Evolutionary conservation across 2,329 filamentous ascomycete genomes (phyloP).

Genomic region (Chalara sp.): DNA sequence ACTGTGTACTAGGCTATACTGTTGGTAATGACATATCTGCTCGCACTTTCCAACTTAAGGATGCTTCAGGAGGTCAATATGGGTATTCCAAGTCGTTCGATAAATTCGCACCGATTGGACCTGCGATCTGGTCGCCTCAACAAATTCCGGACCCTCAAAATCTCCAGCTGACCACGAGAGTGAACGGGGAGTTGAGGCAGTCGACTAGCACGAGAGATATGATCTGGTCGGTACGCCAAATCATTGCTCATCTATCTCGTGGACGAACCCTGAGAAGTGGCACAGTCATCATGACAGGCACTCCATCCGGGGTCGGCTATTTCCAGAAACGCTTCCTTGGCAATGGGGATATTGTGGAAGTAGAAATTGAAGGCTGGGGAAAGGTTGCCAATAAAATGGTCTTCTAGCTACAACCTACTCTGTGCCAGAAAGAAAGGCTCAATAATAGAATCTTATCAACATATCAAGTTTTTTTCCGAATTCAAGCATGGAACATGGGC

Average conservation of each 20-base stretch:
- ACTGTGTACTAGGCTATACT: conserved; percentile 37
- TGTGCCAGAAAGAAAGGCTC: no score
- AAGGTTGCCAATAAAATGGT: neutral
- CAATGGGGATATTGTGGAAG: neutral
- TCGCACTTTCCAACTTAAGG: no score
- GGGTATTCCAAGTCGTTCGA: conserved; percentile 38
- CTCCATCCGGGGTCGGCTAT: neutral
- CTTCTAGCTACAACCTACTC: no score
- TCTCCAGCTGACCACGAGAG: neutral
- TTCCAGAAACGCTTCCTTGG: neutral
- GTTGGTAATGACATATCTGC: conserved; percentile 37
- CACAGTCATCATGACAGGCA: neutral
- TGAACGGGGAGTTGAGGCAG: neutral
- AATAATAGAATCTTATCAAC: no score
- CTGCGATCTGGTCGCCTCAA: conserved; percentile 23
- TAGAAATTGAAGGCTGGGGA: neutral
- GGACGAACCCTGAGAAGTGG: neutral
- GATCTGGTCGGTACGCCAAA: neutral
- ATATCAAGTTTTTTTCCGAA: no score
- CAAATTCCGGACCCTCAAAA: neutral
- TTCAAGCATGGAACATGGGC: no score
- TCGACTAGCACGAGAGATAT: neutral
- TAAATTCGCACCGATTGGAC: conserved; percentile 35
- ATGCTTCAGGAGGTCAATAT: conserved; percentile 38
- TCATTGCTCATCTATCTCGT: neutral